Evolutionary conservation across 306 rosid species (phyloP).

Genomic region (Dalbergia oliveri): DNA sequence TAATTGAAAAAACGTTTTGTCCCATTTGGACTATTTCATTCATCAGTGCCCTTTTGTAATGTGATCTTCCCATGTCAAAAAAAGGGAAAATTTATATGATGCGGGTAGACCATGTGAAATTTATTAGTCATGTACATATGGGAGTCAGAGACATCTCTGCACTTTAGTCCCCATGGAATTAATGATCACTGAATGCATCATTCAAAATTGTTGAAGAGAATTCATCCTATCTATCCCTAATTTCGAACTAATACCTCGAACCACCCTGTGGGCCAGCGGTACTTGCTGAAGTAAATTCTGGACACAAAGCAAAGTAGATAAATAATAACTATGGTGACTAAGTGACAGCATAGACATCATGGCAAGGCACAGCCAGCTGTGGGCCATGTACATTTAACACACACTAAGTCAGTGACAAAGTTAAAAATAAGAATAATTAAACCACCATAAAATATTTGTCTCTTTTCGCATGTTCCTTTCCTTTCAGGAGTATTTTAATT

Average conservation of each 20-base stretch:
- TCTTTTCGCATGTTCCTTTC: not conserved
- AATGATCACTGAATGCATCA: not conserved
- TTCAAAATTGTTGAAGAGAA: not conserved
- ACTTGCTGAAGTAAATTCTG: conserved; percentile 25
- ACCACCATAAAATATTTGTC: not conserved
- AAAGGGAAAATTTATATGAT: too few species aligned
- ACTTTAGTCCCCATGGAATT: not conserved
- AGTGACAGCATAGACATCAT: conserved; percentile 23
- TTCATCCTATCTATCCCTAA: not conserved
- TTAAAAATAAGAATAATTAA: conserved; percentile 7
- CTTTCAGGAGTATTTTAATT: too few species aligned
- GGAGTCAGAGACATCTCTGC: not conserved
- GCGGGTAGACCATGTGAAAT: not conserved
- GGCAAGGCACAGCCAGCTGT: conserved; percentile 42
- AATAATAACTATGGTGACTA: conserved; percentile 40
- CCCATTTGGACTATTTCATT: too few species aligned
- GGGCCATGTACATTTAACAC: conserved; percentile 41
- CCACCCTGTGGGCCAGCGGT: conserved; percentile 23
- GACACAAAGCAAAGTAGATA: conserved; percentile 34
- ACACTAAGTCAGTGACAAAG: not conserved
- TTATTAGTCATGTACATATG: not conserved
- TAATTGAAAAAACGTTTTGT: too few species aligned
- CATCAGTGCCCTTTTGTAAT: too few species aligned
- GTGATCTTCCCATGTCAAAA: too few species aligned
- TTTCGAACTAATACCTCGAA: conserved; percentile 5